These are phyloP conservation scores for Beauveria scarabaeidicola DNA, from an alignment of 2,329 filamentous ascomycete species.

Conservation along the genomic window DNA sequence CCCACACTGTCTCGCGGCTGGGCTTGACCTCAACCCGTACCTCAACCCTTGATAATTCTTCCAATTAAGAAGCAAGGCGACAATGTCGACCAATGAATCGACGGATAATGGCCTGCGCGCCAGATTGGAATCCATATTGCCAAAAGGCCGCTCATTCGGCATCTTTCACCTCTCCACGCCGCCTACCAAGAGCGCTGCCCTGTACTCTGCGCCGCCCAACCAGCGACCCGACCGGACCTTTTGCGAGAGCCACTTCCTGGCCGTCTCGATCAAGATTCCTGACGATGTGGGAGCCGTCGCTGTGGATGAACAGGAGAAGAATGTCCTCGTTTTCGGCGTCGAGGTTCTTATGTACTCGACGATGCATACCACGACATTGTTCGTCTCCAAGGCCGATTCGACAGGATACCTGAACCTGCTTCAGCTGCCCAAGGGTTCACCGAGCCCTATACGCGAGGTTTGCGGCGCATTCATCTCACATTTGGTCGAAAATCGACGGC, in stretches of 20 bases:
- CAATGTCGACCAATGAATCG: background rate
- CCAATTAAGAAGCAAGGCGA: background rate
- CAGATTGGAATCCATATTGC: conserved; percentile 40
- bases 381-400: conserved; percentile 95
- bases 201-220: conserved; percentile 72
- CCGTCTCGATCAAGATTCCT: conserved; percentile 37
- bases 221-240: conserved; percentile 68
- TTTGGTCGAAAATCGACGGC: conserved; percentile 58
- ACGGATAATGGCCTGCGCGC: background rate
- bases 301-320: conserved; percentile 20
- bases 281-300: background rate
- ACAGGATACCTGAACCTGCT: conserved; percentile 74
- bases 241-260: conserved; percentile 72
- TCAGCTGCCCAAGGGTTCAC: conserved; percentile 49
- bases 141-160: conserved; percentile 49
- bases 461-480: conserved; percentile 68
- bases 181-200: conserved; percentile 61
- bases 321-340: conserved; percentile 70
- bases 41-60: background rate
- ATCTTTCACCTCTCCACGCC: conserved; percentile 84
- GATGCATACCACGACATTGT: conserved; percentile 71
- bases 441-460: conserved; percentile 67
- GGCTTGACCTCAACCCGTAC: background rate
- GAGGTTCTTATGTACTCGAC: conserved; percentile 87
- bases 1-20: background rate